Evolutionary conservation across 176 grass and related monocot genomes (phyloP).

Genomic region (Stipa capillata): DNA sequence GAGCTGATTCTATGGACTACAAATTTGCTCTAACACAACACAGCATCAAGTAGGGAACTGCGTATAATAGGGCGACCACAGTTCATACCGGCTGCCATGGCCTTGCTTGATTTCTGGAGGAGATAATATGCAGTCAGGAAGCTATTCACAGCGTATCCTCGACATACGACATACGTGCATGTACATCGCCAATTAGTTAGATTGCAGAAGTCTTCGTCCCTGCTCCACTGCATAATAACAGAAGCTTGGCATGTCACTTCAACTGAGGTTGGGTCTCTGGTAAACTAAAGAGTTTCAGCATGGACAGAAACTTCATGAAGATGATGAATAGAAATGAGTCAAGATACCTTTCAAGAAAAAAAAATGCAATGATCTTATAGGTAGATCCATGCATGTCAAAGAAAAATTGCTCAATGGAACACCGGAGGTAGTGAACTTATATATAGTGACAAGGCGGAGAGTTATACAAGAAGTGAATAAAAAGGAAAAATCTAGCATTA

Average conservation of each 20-base stretch:
- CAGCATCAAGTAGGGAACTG: background rate
- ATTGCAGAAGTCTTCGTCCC: slow-evolving; percentile 10
- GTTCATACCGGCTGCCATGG: background rate
- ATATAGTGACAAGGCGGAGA: background rate
- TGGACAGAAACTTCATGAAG: no score
- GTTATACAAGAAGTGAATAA: background rate
- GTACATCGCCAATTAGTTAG: slow-evolving; percentile 14
- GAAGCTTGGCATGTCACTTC: background rate
- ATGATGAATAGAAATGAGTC: background rate
- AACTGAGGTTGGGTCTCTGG: background rate
- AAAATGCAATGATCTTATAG: background rate
- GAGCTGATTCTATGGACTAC: background rate
- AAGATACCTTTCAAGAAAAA: no score
- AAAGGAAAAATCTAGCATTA: background rate
- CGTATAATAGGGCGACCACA: background rate
- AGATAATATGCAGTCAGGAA: background rate
- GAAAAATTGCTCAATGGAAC: background rate
- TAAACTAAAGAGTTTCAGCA: no score
- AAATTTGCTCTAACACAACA: background rate
- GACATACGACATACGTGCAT: no score
- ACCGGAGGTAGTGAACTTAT: background rate
- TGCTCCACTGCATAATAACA: slow-evolving; percentile 28
- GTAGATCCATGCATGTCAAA: background rate
- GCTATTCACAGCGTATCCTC: background rate
- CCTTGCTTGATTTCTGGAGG: background rate